phyloP scores from a whole-genome alignment of 2,329 filamentous ascomycete species.

The Didymella arachidicola region DNA sequence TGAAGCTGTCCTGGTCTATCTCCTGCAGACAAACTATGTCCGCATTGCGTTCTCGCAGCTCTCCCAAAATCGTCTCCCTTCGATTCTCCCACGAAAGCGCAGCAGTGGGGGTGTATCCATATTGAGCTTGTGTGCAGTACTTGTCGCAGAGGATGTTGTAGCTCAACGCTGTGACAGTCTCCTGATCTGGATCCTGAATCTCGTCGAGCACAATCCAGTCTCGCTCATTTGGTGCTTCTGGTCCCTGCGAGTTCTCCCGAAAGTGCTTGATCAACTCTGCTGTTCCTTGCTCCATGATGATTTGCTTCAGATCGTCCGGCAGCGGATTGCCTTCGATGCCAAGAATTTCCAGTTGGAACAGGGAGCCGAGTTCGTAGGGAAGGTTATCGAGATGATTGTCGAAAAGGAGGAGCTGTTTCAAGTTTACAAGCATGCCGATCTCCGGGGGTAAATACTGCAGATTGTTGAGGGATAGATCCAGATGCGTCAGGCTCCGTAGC shows the following conservation, averaged over 20 bases:
- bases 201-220: constrained; percentile 79
- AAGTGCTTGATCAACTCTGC: constrained; percentile 82
- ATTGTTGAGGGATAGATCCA: constrained; percentile 90
- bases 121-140: constrained; percentile 83
- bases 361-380: constrained; percentile 85
- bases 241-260: constrained; percentile 82
- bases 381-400: constrained; percentile 87
- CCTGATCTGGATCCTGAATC: constrained; percentile 54
- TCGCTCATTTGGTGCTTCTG: constrained; percentile 77
- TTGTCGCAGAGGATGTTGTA: constrained; percentile 98
- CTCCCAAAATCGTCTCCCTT: constrained; percentile 80
- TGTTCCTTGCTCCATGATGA: constrained; percentile 87
- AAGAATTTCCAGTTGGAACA: constrained; percentile 86
- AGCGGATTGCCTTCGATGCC: constrained; percentile 93
- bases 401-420: constrained; percentile 85
- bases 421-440: constrained; percentile 94
- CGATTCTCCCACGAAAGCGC: constrained; percentile 89
- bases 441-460: constrained; percentile 83
- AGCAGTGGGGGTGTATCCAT: constrained; percentile 86
- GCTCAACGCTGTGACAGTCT: constrained; percentile 84
- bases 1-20: constrained; percentile 89
- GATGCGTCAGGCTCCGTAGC: constrained; percentile 78
- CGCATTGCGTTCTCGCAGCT: constrained; percentile 79
- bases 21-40: constrained; percentile 95
- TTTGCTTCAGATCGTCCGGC: constrained; percentile 76